Evolutionary conservation across 78 protist species (phyloP).

Genomic region (Bodo saltans): DNA sequence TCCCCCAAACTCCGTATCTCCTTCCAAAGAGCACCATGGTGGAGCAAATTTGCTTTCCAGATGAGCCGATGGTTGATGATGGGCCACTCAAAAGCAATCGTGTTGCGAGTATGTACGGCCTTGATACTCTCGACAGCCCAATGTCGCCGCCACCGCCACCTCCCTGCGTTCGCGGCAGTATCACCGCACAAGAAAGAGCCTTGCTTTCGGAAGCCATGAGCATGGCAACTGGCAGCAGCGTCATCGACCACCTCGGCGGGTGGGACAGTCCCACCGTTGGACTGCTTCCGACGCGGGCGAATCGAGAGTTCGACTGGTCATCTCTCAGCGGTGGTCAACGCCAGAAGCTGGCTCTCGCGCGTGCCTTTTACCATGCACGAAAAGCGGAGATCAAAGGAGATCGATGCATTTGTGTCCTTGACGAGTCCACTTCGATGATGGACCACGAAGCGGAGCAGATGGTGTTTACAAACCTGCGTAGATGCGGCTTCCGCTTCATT

Average conservation of each 20-base stretch:
- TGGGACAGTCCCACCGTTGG: no score
- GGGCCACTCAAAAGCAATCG: no score
- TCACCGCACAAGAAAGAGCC: no score
- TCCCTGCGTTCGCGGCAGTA: no score
- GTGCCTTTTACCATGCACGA: not conserved
- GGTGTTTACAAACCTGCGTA: not conserved
- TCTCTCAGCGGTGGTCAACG: not conserved
- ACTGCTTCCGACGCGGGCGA: not conserved
- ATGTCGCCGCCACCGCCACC: no score
- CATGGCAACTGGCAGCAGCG: not conserved
- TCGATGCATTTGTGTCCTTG: not conserved
- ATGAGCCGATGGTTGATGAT: no score
- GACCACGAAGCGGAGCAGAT: not conserved
- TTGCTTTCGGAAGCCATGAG: no score
- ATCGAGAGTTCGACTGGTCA: no score
- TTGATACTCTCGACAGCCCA: no score
- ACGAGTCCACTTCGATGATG: not conserved
- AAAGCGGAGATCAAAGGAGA: not conserved
- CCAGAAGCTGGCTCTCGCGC: conserved; percentile 20
- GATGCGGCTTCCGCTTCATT: not conserved
- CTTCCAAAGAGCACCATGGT: not conserved
- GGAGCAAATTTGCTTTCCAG: not conserved
- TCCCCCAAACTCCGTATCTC: conserved; percentile 12
- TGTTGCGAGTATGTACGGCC: no score
- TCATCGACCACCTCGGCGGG: not conserved